Evolutionary conservation across 768 basidiomycete genomes (phyloP), one percentile per base, ranked within the genome.

Genomic region (Pulveroboletus sp.): DNA sequence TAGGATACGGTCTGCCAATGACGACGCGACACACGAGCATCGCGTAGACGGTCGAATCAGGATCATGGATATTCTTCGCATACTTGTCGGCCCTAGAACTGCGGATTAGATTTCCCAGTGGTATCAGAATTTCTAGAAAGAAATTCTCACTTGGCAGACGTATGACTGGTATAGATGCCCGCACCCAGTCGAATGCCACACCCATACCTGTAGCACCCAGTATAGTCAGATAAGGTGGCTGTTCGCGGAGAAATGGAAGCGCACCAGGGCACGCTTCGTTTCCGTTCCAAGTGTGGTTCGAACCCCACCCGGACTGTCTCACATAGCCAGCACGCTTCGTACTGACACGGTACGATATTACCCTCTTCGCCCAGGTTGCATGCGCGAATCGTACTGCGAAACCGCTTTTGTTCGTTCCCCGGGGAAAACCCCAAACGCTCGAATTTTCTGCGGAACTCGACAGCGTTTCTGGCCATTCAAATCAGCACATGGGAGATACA

Each of bases 1-100:
- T 55, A 12, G 9, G 19, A 12, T 50, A 56, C 3, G 49, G 32
- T 4, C 23, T 45, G 4, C 63, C 62, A 1, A 66, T 41, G 4
- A 64, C 56, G 21, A 53, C 55, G 32, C 64, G 58, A 17, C 61
- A 64, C 16, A 61, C 51, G 1, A 64, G 23, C 56, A 64, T 61
- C 1, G 61, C 54, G 23, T 45, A 53, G 25, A 56, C 17, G 11
- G 23, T 51, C 5, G 58, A 51, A 29, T 1, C 24, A 3, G 50
- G 49, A 25, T 63, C 44, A 0, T 50, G 25, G 1, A 29, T 5
- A 34, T 58, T 64, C 1, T 5, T 0, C 13, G 56, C 58, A 6
- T 64, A 64, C 1, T 49, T 4, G n/a, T 52, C 51, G 0, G 56
- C 61, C 50, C 63, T 66, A n/a, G 4, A 48, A 48, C 9, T 31